phyloP scores from a whole-genome alignment of 2,329 filamentous ascomycete genomes.

The Pezicula rhizophila region DNA sequence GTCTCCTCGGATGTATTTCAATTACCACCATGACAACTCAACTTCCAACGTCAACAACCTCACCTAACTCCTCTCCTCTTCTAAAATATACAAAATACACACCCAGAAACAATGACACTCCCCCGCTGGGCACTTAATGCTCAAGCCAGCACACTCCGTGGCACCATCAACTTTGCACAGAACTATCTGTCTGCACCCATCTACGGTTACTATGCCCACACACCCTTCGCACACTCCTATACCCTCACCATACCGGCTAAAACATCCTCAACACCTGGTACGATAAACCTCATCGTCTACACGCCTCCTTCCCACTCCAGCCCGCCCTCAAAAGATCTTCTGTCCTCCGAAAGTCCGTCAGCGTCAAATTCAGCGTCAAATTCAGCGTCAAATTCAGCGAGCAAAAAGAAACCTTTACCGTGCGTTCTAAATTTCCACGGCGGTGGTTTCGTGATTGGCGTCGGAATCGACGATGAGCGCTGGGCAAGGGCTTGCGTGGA shows the following conservation, averaged over 20 bases:
- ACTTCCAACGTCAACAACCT: too few relatives aligned
- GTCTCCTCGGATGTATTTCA: too few relatives aligned
- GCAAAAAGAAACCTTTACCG: background rate
- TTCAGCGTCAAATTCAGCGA: background rate
- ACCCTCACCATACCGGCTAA: background rate
- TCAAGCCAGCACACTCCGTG: background rate
- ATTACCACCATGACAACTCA: too few relatives aligned
- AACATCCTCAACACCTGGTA: background rate
- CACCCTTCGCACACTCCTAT: background rate
- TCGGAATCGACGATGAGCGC: background rate
- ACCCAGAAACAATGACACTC: background rate
- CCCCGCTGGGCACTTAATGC: background rate
- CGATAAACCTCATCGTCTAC: background rate
- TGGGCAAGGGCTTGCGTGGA: background rate
- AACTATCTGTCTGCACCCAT: background rate
- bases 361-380: background rate
- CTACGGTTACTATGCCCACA: background rate
- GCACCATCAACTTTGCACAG: background rate
- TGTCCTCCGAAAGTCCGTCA: background rate
- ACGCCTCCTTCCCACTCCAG: background rate
- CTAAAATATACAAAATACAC: too few relatives aligned
- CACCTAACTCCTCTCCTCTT: too few relatives aligned
- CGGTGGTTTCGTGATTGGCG: constrained; percentile 44
- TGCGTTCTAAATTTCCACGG: constrained; percentile 54
- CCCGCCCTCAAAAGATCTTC: background rate